Percentiles rank a stretch among this genome's conserved stretches.
phyloP scores from a whole-genome alignment of 371 early-diverging fungal genomes.

The Syncephalastrum racemosum region DNA sequence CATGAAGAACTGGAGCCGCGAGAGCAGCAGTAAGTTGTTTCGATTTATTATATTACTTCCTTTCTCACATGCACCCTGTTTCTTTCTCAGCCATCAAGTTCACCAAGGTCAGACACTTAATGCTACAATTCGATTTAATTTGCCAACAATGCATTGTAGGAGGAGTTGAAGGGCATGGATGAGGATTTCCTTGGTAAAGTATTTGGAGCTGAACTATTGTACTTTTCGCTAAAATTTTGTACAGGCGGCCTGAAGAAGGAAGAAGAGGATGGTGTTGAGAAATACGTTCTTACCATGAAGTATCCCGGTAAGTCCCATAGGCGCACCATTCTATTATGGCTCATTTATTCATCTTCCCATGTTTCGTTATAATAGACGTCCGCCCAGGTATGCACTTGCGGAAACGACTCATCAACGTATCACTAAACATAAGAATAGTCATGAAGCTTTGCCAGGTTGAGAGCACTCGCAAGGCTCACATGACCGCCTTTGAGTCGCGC shows the following conservation, averaged over 20 bases:
- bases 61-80: background rate
- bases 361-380: slow-evolving; percentile 27
- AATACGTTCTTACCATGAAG: slow-evolving; percentile 76
- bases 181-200: slow-evolving; percentile 64
- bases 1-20: slow-evolving; percentile 63
- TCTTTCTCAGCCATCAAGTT: slow-evolving; percentile 36
- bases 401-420: background rate
- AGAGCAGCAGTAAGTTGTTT: slow-evolving; percentile 45
- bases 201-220: background rate
- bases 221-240: slow-evolving; percentile 1
- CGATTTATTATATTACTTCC: background rate
- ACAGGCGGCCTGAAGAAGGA: slow-evolving; percentile 48
- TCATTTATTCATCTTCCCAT: background rate
- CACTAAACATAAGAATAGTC: slow-evolving; percentile 20
- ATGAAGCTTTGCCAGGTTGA: slow-evolving; percentile 62
- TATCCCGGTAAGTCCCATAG: slow-evolving; percentile 40
- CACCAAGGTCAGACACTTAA: slow-evolving; percentile 38
- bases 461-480: slow-evolving; percentile 56
- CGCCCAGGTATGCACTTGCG: slow-evolving; percentile 36
- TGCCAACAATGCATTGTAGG: slow-evolving; percentile 22
- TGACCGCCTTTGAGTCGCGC: slow-evolving; percentile 53
- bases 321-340: background rate
- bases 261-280: slow-evolving; percentile 60
- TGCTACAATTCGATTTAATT: slow-evolving; percentile 23
- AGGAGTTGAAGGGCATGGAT: slow-evolving; percentile 78